These are phyloP conservation scores for Melampsora abietis-canadensis DNA, from an alignment of 1,284 basidiomycete genomes.

Conservation along the genomic window DNA sequence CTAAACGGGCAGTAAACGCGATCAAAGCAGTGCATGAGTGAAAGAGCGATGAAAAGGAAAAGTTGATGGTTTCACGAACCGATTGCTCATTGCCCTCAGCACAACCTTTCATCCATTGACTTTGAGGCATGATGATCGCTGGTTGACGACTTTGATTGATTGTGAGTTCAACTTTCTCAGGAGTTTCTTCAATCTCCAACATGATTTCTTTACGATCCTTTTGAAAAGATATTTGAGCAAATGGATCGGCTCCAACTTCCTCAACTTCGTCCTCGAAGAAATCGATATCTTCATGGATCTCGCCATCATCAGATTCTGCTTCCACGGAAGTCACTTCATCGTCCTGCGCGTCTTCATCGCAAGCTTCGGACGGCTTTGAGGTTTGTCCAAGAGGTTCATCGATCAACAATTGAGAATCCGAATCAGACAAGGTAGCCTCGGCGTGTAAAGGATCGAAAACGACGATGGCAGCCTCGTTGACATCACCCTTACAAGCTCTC, in stretches of 20 bases:
- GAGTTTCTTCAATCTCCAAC: slow-evolving; percentile 72
- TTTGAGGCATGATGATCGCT: slow-evolving; percentile 63
- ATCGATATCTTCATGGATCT: slow-evolving; percentile 65
- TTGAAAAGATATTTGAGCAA: slow-evolving; percentile 73
- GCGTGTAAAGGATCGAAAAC: slow-evolving; percentile 57
- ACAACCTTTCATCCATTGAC: slow-evolving; percentile 95
- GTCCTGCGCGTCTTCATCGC: background rate
- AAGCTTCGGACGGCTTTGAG: background rate
- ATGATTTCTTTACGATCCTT: slow-evolving; percentile 81
- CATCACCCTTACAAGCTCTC: slow-evolving; percentile 68
- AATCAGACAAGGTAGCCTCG: background rate
- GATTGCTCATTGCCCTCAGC: slow-evolving; percentile 64
- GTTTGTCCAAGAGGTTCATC: background rate
- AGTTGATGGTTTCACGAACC: background rate
- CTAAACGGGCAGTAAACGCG: background rate
- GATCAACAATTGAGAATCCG: background rate
- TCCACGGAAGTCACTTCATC: slow-evolving; percentile 4
- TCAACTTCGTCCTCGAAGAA: slow-evolving; percentile 59
- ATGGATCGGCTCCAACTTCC: slow-evolving; percentile 31
- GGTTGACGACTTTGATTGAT: slow-evolving; percentile 52
- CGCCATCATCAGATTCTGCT: slow-evolving; percentile 60
- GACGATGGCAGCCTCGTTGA: slow-evolving; percentile 80
- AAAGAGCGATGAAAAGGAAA: background rate
- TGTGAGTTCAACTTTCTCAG: slow-evolving; percentile 60
- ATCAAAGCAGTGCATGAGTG: background rate